A percentile compares a stretch with the other conserved stretches of the same genome.
Conservation (phyloP, 495 filamentous ascomycete species). For the Neurospora terricola region DNA sequence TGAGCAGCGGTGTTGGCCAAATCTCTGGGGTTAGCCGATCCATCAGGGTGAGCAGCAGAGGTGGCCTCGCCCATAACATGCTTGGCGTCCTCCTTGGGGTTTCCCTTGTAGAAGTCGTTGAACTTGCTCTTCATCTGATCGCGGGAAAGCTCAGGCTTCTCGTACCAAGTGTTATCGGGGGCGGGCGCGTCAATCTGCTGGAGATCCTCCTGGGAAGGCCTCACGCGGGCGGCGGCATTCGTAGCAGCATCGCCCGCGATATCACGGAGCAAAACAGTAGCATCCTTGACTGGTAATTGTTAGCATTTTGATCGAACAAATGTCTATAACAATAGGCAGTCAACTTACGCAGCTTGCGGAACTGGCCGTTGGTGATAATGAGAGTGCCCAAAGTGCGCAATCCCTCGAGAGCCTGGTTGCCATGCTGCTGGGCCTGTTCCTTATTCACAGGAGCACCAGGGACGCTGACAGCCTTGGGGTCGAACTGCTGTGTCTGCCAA, state of each 20-base stretch:
- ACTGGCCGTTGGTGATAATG: slow-evolving; percentile 91
- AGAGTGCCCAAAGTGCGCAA: slow-evolving; percentile 80
- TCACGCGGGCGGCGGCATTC: slow-evolving; percentile 68
- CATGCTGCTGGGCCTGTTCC: slow-evolving; percentile 68
- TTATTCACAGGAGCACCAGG: slow-evolving; percentile 63
- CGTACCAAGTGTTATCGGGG: slow-evolving; percentile 88
- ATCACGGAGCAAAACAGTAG: slow-evolving; percentile 71
- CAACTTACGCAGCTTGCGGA: slow-evolving; percentile 78
- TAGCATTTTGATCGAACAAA: slow-evolving; percentile 18
- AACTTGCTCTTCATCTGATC: slow-evolving; percentile 59
- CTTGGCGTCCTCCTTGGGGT: slow-evolving; percentile 44
- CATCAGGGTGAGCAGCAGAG: slow-evolving; percentile 18
- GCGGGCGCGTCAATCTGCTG: slow-evolving; percentile 71
- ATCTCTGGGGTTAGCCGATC: slow-evolving; percentile 14
- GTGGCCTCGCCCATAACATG: slow-evolving; percentile 20
- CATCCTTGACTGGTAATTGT: slow-evolving; percentile 79
- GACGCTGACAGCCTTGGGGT: slow-evolving; percentile 44
- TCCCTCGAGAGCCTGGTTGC: slow-evolving; percentile 71
- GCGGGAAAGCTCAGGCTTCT: slow-evolving; percentile 68
- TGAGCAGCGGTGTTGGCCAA: slow-evolving; percentile 16
- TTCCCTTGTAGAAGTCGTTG: slow-evolving; percentile 44
- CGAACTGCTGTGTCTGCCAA: slow-evolving; percentile 76
- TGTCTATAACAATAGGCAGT: background rate
- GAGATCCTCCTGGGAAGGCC: slow-evolving; percentile 71
- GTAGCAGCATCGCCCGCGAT: slow-evolving; percentile 83